These are phyloP conservation scores for Pseudoperonospora humuli DNA, from an alignment of 352 stramenopile species.

Conservation along the genomic window DNA sequence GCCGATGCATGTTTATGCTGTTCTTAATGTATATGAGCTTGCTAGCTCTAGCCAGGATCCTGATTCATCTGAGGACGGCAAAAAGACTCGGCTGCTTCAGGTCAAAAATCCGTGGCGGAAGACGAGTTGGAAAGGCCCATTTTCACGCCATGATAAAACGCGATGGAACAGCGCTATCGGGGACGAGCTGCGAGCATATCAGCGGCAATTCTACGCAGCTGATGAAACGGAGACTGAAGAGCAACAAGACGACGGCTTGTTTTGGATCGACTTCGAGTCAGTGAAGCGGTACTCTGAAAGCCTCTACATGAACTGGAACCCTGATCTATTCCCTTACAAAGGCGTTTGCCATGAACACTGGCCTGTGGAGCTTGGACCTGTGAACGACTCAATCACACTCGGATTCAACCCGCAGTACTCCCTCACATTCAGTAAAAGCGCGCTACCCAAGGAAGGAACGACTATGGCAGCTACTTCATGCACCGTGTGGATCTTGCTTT, in stretches of 20 bases:
- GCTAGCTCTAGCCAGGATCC: constrained; percentile 41
- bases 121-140: constrained; percentile 81
- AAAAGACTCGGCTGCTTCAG: constrained; percentile 78
- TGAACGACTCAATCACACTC: constrained; percentile 88
- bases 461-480: constrained; percentile 23
- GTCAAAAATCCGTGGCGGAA: constrained; percentile 96
- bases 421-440: constrained; percentile 53
- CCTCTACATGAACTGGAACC: constrained; percentile 95
- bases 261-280: constrained; percentile 94
- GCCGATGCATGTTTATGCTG: constrained; percentile 94
- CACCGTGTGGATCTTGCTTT: constrained; percentile 89
- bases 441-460: constrained; percentile 1
- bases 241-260: constrained; percentile 89
- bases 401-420: constrained; percentile 92
- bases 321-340: constrained; percentile 83
- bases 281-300: constrained; percentile 89
- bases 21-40: constrained; percentile 89
- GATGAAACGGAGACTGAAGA: constrained; percentile 10
- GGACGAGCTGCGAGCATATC: constrained; percentile 48
- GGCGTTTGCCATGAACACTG: constrained; percentile 77
- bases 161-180: constrained; percentile 51
- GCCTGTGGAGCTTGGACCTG: constrained; percentile 73
- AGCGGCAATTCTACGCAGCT: constrained; percentile 40
- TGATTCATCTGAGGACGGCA: constrained; percentile 15
- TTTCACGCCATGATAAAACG: constrained; percentile 51